Percentiles rank a stretch among this genome's conserved stretches.
Evolutionary conservation across 1,284 basidiomycete species (phyloP).

Genomic region (Flammula alnicola): DNA sequence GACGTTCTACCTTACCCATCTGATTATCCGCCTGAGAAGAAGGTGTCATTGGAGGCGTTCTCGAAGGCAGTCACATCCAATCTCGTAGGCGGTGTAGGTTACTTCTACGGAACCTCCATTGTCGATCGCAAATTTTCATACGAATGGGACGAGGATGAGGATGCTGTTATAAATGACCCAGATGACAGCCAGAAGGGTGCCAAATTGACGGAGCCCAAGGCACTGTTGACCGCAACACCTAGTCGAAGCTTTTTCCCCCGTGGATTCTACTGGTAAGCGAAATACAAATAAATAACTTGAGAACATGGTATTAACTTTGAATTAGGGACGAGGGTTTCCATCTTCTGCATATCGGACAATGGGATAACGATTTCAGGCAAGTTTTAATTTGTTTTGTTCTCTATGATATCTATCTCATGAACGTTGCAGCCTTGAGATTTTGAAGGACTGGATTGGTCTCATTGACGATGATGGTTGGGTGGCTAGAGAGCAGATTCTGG

Average conservation of each 20-base stretch:
- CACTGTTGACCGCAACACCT: slow-evolving; percentile 90
- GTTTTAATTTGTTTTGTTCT: not conserved
- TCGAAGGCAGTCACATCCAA: slow-evolving; percentile 90
- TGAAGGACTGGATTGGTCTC: slow-evolving; percentile 87
- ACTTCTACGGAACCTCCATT: slow-evolving; percentile 92
- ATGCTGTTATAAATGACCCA: slow-evolving; percentile 45
- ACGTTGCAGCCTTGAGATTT: slow-evolving; percentile 74
- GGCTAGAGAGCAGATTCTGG: slow-evolving; percentile 92
- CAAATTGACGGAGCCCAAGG: slow-evolving; percentile 71
- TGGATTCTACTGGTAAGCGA: slow-evolving; percentile 88
- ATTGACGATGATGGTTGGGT: slow-evolving; percentile 96
- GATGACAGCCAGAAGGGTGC: slow-evolving; percentile 56
- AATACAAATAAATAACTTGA: not conserved
- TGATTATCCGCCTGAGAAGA: slow-evolving; percentile 52
- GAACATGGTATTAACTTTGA: slow-evolving; percentile 1
- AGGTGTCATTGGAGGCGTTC: slow-evolving; percentile 65
- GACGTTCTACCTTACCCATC: slow-evolving; percentile 67
- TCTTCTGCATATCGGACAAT: slow-evolving; percentile 85
- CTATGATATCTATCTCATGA: not conserved
- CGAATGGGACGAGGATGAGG: slow-evolving; percentile 88
- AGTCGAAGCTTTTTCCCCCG: slow-evolving; percentile 95
- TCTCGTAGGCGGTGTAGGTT: slow-evolving; percentile 90
- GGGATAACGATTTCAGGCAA: slow-evolving; percentile 90
- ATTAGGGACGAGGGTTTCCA: slow-evolving; percentile 95
- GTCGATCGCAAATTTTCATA: slow-evolving; percentile 84